Percentiles rank a stretch among this genome's conserved stretches.
These are phyloP conservation scores for sorghum (Sorghum bicolor) DNA, from an alignment of 176 grass and related monocot genomes.

Conservation along the genomic window DNA sequence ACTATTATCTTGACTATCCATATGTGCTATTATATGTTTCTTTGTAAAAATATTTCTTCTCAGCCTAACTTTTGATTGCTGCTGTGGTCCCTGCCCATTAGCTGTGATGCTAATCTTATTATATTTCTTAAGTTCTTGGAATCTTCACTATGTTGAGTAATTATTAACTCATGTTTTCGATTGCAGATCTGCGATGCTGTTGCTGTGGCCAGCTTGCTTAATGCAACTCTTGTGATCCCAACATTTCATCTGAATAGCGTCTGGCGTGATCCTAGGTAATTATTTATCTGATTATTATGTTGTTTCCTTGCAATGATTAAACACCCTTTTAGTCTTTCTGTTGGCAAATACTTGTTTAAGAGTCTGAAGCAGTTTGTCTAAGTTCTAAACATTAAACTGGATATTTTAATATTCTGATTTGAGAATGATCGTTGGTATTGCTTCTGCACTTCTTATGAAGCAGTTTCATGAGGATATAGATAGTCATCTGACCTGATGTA, in stretches of 20 bases:
- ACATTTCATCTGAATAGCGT: slow-evolving; percentile 94
- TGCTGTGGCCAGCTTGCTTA: slow-evolving; percentile 82
- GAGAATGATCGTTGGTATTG: neutral
- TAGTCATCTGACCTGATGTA: slow-evolving; percentile 8
- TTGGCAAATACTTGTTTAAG: too few species aligned
- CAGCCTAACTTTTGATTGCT: neutral
- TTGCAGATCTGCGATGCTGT: slow-evolving; percentile 94
- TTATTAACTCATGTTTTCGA: slow-evolving; percentile 26
- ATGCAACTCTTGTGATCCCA: slow-evolving; percentile 96
- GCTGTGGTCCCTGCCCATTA: neutral
- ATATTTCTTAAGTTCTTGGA: slow-evolving; percentile 27
- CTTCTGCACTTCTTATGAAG: neutral
- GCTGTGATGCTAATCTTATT: neutral
- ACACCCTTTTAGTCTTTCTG: neutral
- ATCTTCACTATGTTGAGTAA: slow-evolving; percentile 23
- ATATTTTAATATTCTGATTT: neutral
- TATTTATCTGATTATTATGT: neutral
- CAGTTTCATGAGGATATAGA: neutral
- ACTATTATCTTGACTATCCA: neutral
- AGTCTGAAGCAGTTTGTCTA: neutral
- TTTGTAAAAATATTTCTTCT: slow-evolving; percentile 20
- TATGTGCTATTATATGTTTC: neutral
- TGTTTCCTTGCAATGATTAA: neutral
- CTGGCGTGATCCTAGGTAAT: slow-evolving; percentile 88
- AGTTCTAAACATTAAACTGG: neutral